A percentile compares a stretch with the other conserved stretches of the same genome.
Evolutionary conservation across 306 rosid species (phyloP).

Genomic region (Arachis stenosperma): DNA sequence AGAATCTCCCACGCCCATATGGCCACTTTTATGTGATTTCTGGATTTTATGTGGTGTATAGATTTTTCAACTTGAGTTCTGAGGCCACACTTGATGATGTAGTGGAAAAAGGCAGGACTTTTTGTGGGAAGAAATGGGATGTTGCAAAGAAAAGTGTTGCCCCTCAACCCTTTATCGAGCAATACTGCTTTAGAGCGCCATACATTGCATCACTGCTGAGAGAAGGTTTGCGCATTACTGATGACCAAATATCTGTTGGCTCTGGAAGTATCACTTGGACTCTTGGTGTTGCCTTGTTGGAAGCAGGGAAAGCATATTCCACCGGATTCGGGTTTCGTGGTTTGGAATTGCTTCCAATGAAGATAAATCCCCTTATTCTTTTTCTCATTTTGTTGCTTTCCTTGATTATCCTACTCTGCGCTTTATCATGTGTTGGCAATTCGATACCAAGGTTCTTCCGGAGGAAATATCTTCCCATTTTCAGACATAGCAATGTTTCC

Average conservation of each 20-base stretch:
- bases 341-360: slow-evolving; percentile 62
- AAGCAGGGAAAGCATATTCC: slow-evolving; percentile 78
- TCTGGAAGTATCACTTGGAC: slow-evolving; percentile 98
- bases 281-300: slow-evolving; percentile 91
- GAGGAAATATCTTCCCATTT: slow-evolving; percentile 80
- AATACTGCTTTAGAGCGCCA: slow-evolving; percentile 96
- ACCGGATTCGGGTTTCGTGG: slow-evolving; percentile 57
- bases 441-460: slow-evolving; percentile 75
- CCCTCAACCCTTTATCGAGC: slow-evolving; percentile 96
- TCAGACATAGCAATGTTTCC: slow-evolving; percentile 65
- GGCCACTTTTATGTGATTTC: slow-evolving; percentile 85
- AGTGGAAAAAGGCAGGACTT: slow-evolving; percentile 72
- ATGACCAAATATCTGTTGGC: slow-evolving; percentile 73
- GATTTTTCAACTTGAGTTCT: slow-evolving; percentile 81
- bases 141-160: slow-evolving; percentile 79
- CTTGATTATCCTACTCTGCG: slow-evolving; percentile 66
- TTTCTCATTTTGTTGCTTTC: slow-evolving; percentile 63
- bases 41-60: slow-evolving; percentile 90
- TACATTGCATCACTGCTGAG: slow-evolving; percentile 79
- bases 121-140: slow-evolving; percentile 85
- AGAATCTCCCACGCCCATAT: slow-evolving; percentile 69
- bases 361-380: slow-evolving; percentile 67
- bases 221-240: slow-evolving; percentile 87
- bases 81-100: slow-evolving; percentile 85
- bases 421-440: slow-evolving; percentile 66